Percentiles rank a stretch among this genome's conserved stretches.
phyloP scores from a whole-genome alignment of 2,329 filamentous ascomycete genomes.

The Aspergillus tubingensis region DNA sequence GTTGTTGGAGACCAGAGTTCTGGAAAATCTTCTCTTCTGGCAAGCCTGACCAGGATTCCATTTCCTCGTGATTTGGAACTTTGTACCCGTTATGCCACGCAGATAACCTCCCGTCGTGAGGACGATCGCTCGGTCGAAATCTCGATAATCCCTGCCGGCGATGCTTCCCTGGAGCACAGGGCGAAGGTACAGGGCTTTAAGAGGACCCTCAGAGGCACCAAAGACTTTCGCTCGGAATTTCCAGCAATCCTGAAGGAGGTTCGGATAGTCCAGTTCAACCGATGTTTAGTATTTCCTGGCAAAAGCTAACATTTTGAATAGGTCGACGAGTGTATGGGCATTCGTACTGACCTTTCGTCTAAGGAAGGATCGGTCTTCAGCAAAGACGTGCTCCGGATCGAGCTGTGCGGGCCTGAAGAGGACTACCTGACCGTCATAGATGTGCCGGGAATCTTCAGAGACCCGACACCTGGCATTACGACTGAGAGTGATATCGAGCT shows the following conservation, averaged over 20 bases:
- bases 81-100: constrained; percentile 50
- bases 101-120: constrained; percentile 47
- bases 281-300: not conserved
- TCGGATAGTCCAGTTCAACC: not conserved
- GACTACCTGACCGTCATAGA: constrained; percentile 49
- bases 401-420: constrained; percentile 46
- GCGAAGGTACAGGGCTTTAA: constrained; percentile 28
- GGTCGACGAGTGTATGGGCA: constrained; percentile 29
- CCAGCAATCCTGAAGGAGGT: constrained; percentile 31
- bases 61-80: constrained; percentile 38
- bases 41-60: constrained; percentile 34
- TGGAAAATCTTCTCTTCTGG: constrained; percentile 39
- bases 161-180: constrained; percentile 19
- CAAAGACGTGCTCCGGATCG: constrained; percentile 44
- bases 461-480: constrained; percentile 34
- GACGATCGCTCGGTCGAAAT: not conserved
- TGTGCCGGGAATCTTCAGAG: constrained; percentile 50
- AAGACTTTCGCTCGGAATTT: constrained; percentile 24
- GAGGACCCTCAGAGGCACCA: not conserved
- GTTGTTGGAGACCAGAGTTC: constrained; percentile 46
- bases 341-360: constrained; percentile 18
- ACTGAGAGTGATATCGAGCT: constrained; percentile 41
- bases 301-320: constrained; percentile 4
- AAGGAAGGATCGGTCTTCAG: constrained; percentile 39
- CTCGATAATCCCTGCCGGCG: constrained; percentile 39